Evolutionary conservation across 192 early-diverging fungal species (phyloP), one percentile per base, ranked within the genome.

Genomic region (Coemansia sp.): DNA sequence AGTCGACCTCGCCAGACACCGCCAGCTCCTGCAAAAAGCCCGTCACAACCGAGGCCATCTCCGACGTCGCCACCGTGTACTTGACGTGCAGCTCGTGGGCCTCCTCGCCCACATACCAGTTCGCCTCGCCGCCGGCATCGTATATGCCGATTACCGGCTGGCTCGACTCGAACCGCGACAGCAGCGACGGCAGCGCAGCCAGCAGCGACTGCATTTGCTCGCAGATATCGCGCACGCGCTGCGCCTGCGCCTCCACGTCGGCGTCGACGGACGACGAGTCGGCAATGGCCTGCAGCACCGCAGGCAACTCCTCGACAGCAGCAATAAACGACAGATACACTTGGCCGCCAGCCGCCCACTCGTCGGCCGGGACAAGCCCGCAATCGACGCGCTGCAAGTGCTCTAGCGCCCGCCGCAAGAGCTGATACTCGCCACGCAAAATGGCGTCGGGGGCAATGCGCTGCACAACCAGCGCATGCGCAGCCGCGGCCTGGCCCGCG

Each of bases 391-490:
- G 60, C 20, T 81, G 55, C 38, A 85, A 27, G 44, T 54, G 53
- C 2, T 42, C 52, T 39, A 85, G 55, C 0, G 83, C 34, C 4
- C 48, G 50, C 8, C 36, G 20, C 0, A 83, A 63, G 4, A 75
- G 55, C 28, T 40, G 21, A 42, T 82, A 56, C 36, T 82, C 74
- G 25, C 79, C 74, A 10, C 72, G 58, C 6, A 86, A 55, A 46
- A 86, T 57, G 5, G 57, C 76, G 8, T 60, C 61, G 7, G 85
- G 85, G 0, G 85, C 85, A 48, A 87, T 55, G 4, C 67, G 57
- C 21, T 78, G 72, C 39, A 87, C 20, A 22, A 80, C 67, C 26
- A 84, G 53, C 19, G 47, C 43, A 36, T 85, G 83, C 0, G 78
- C 85, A 14, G 75, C 42, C 0, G 67, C 46, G 15, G 62, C 27